Percentiles rank a stretch among this genome's conserved stretches.
phyloP scores from a whole-genome alignment of 345 rosid species.

The Arabis hirsuta region DNA sequence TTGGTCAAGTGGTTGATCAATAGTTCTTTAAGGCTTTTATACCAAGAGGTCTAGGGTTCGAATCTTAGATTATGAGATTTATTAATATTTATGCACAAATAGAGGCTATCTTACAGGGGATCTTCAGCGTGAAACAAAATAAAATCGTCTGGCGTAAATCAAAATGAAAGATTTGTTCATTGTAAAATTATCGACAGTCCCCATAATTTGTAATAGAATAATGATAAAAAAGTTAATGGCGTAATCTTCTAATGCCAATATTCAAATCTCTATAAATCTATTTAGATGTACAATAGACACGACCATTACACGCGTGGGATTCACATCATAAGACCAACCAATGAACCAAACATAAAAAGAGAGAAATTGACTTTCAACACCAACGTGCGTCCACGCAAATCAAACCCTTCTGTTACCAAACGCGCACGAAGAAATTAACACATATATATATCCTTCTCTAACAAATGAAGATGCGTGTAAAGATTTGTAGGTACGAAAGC shows the following conservation, averaged over 20 bases:
- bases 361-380: slow-evolving; percentile 37
- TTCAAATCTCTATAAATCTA: slow-evolving; percentile 5
- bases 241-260: neutral
- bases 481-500: neutral
- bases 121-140: no score
- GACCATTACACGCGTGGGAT: slow-evolving; percentile 14
- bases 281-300: neutral
- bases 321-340: slow-evolving; percentile 3
- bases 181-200: no score
- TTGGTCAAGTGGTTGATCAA: no score
- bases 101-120: no score
- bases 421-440: neutral
- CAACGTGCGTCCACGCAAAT: slow-evolving; percentile 56
- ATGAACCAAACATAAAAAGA: slow-evolving; percentile 9
- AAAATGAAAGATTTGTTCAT: no score
- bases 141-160: no score
- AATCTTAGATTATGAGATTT: no score
- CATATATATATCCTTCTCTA: neutral
- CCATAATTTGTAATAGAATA: no score
- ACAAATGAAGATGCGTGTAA: slow-evolving; percentile 21
- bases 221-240: no score
- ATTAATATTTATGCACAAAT: no score
- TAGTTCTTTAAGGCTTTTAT: no score
- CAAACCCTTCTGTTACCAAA: neutral
- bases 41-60: no score